Base-by-base conservation (phyloP, 2,329 filamentous ascomycete species). In the Neurospora crassa region DNA sequence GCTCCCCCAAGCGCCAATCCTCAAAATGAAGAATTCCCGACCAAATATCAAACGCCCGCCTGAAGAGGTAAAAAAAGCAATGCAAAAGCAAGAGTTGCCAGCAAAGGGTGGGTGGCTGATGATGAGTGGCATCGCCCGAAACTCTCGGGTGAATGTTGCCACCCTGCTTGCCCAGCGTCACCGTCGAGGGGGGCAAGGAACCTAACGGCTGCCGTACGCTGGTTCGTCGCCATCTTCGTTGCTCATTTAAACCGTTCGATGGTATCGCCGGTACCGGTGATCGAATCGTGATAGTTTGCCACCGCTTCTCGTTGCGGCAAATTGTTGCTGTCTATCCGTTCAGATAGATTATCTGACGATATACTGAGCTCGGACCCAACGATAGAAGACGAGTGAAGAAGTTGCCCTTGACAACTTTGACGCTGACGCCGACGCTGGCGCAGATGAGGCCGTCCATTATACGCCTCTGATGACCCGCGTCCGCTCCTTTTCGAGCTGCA, bases 381-480 rank as follows among this genome's bases (percentile, higher is more conserved):
- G 53, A 29, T 63, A 34, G 53, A 63, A 63, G 53, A 18, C 53
- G 53, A 63, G 14, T 24, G 16, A 6, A 63, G 24, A 63, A 29
- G 53, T 34, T 63, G 53, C 53, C 20, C 24, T 34, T 63, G 53
- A 63, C 53, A 16, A 34, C 24, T 14, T 59, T 18, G 47, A 59
- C 24, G 24, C 24, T 59, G 69, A 34, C 47, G 47, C 29, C 10
- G 47, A 59, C 24, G 24, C 16, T 47, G 20, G 16, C n/a, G 18
- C 6, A 14, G 37, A 14, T 18, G 8, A 1, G 14, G 41, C 2
- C 14, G 68, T n/a, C 3, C 1, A 42, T 82, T 88, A 97, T 81
- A 97, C 91, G 74, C 94, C 94, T 83, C 92, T 94, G 83, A 98
- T 96, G 77, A 96, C 94, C 74, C 95, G 91, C 67, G 96, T 99